These are phyloP conservation scores for Erodium texanum DNA, from an alignment of 441 rosid genomes.

Conservation along the genomic window DNA sequence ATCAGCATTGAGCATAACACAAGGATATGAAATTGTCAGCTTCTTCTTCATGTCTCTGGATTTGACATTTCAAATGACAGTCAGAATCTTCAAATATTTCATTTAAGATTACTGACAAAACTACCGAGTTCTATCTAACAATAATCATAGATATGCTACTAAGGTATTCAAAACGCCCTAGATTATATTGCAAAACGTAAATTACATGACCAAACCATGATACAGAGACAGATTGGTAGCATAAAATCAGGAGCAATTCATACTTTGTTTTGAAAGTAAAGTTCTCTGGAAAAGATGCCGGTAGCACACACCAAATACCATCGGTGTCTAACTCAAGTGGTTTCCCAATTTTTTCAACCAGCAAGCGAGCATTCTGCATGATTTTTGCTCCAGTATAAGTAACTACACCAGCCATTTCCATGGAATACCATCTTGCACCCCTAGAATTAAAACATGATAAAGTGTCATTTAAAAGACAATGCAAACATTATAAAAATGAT, in stretches of 20 bases:
- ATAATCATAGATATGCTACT: not conserved
- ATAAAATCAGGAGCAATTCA: conserved; percentile 24
- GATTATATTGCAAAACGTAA: not conserved
- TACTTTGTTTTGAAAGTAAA: conserved; percentile 89
- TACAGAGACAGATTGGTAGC: conserved; percentile 10
- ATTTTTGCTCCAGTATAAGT: conserved; percentile 99
- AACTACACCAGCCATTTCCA: conserved; percentile 99
- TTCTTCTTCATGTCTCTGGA: conserved; percentile 79
- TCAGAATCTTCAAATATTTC: conserved; percentile 20
- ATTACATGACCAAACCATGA: not conserved
- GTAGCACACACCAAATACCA: conserved; percentile 98
- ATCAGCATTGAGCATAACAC: conserved; percentile 98
- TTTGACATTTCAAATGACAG: conserved; percentile 22
- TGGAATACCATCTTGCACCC: conserved; percentile 99
- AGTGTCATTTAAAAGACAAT: conserved; percentile 21
- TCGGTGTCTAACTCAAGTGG: conserved; percentile 99
- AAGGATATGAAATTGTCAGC: conserved; percentile 90
- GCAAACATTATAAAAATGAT: conserved; percentile 13
- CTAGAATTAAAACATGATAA: conserved; percentile 35
- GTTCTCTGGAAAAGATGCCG: conserved; percentile 96
- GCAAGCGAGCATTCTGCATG: conserved; percentile 91
- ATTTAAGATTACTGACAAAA: conserved; percentile 15
- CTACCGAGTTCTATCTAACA: conserved; percentile 1
- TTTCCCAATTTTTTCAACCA: conserved; percentile 93
- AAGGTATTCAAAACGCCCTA: not conserved